phyloP scores from a whole-genome alignment of 139 green algal genomes.

The Chlamydomonas schloesseri region DNA sequence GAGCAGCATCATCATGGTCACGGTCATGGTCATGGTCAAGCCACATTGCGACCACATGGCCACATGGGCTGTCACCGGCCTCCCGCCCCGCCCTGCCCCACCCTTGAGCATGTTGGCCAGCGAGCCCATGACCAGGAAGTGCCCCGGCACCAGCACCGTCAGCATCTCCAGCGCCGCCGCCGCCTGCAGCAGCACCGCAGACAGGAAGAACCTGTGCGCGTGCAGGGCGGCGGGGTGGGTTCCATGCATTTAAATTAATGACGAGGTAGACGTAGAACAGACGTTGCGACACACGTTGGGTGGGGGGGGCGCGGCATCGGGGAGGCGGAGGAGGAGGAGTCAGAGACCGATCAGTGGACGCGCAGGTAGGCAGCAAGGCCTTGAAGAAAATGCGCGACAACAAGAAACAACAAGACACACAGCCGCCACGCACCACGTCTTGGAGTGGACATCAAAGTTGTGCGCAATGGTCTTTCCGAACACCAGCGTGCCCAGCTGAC shows the following conservation, averaged over 20 bases:
- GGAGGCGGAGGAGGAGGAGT: background rate
- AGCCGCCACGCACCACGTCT: slow-evolving; percentile 73
- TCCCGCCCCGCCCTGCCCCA: no score
- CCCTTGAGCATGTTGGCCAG: slow-evolving; percentile 81
- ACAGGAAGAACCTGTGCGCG: slow-evolving; percentile 63
- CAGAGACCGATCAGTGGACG: no score
- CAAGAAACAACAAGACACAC: no score
- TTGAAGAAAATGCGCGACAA: no score
- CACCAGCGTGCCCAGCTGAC: slow-evolving; percentile 79
- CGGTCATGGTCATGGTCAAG: no score
- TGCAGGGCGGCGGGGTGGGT: background rate
- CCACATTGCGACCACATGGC: no score
- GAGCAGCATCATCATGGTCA: no score
- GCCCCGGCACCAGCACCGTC: slow-evolving; percentile 65
- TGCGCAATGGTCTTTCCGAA: slow-evolving; percentile 81
- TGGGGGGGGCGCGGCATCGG: background rate
- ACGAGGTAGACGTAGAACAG: no score
- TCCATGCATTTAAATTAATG: background rate
- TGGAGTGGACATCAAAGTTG: slow-evolving; percentile 82
- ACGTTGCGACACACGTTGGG: background rate
- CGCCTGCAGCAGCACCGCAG: slow-evolving; percentile 56
- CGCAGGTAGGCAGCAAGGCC: no score
- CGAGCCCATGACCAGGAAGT: slow-evolving; percentile 75
- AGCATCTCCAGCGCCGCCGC: slow-evolving; percentile 69
- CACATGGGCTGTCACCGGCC: no score